Percentiles rank a stretch among this genome's conserved stretches.
phyloP scores from a whole-genome alignment of 257 asterid genomes.

The Solanum chiquidenum region DNA sequence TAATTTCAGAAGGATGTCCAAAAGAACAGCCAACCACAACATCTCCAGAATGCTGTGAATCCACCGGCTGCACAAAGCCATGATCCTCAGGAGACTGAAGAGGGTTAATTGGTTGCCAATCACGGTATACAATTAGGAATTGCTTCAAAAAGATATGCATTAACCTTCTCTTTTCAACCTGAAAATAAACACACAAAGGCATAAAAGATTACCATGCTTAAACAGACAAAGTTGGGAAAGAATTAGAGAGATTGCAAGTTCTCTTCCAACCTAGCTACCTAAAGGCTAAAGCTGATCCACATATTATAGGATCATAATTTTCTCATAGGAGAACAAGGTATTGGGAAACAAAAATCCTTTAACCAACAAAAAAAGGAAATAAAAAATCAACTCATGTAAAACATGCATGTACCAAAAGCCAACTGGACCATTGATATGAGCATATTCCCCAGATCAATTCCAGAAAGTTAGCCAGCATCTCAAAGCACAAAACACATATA shows the following conservation, averaged over 20 bases:
- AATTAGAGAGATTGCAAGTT: not conserved
- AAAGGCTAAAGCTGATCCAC: not conserved
- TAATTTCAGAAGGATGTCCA: conserved; percentile 88
- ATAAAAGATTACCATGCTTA: conserved; percentile 5
- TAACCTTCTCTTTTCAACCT: conserved; percentile 73
- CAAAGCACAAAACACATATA: not conserved
- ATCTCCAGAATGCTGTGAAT: conserved; percentile 29
- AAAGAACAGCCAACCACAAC: conserved; percentile 74
- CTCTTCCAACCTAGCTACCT: not conserved
- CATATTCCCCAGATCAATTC: not conserved
- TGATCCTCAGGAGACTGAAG: conserved; percentile 40
- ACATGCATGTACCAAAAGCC: not conserved
- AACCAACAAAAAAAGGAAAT: not conserved
- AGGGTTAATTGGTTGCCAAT: conserved; percentile 67
- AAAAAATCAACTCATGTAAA: not conserved
- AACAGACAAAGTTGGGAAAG: conserved; percentile 10
- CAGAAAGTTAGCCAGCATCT: not conserved
- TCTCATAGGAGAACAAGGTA: not conserved
- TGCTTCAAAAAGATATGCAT: conserved; percentile 73
- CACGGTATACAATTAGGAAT: conserved; percentile 48
- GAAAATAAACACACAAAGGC: conserved; percentile 12
- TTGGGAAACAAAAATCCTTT: not conserved
- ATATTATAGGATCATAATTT: not conserved
- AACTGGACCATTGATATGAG: not conserved
- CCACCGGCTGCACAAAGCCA: conserved; percentile 12